Conservation (phyloP, 768 basidiomycete genomes). For the Pulveroboletus sp. region DNA sequence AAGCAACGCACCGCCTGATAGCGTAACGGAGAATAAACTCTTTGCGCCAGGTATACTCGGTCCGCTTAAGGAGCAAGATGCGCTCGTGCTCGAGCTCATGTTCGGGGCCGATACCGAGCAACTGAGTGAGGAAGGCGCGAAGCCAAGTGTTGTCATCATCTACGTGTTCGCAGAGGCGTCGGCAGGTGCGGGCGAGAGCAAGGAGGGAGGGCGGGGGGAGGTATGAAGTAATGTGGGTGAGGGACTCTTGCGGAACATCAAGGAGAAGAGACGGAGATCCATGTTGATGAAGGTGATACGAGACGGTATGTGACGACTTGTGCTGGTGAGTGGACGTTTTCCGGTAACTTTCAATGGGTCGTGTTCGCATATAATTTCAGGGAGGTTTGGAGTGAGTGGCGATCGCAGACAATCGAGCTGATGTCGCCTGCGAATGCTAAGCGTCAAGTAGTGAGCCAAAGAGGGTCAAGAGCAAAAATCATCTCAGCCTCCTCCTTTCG, state of each 20-base stretch:
- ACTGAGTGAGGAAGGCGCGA: constrained; percentile 65
- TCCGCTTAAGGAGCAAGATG: constrained; percentile 50
- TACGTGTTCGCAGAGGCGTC: constrained; percentile 56
- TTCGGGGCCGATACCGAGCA: constrained; percentile 64
- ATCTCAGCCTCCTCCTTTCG: not conserved
- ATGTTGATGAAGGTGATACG: constrained; percentile 38
- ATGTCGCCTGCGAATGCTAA: constrained; percentile 12
- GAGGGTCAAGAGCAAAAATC: not conserved
- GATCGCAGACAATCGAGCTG: constrained; percentile 22
- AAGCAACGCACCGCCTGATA: constrained; percentile 44
- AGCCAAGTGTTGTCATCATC: constrained; percentile 78
- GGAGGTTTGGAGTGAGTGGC: constrained; percentile 6
- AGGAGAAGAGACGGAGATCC: constrained; percentile 44
- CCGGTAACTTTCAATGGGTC: constrained; percentile 38
- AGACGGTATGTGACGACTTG: constrained; percentile 22
- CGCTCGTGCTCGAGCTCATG: constrained; percentile 43
- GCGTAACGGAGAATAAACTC: constrained; percentile 61
- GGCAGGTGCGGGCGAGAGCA: constrained; percentile 50
- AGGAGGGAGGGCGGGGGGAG: constrained; percentile 61
- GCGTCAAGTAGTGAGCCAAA: constrained; percentile 1
- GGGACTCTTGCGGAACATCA: constrained; percentile 60
- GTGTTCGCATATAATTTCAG: constrained; percentile 64
- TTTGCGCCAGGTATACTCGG: constrained; percentile 59
- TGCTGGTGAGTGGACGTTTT: constrained; percentile 33
- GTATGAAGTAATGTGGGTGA: constrained; percentile 71